Percentiles rank a stretch among this genome's conserved stretches.
Conservation (phyloP, 2,329 filamentous ascomycete genomes). For the Neopestalotiopsis sp. region DNA sequence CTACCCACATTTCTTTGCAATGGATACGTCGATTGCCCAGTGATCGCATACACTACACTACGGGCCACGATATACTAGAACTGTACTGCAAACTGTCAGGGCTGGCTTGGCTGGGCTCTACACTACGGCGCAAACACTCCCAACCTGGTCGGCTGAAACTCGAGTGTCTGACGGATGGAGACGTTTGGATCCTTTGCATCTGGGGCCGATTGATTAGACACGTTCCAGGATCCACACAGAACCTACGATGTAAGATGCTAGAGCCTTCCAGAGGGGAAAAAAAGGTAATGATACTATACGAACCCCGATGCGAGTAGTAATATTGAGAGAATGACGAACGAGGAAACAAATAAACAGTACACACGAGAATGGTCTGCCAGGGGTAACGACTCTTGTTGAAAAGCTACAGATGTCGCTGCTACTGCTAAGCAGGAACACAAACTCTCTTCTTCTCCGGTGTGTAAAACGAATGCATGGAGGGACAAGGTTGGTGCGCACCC, state of each 20-base stretch:
- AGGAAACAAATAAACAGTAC: neutral
- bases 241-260: neutral
- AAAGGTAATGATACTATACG: neutral
- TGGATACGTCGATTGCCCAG: neutral
- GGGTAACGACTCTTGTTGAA: neutral
- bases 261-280: neutral
- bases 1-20: no score
- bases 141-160: neutral
- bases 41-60: neutral
- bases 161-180: neutral
- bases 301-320: neutral
- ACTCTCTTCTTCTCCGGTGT: neutral
- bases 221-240: neutral
- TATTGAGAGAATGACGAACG: neutral
- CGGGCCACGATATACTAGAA: no score
- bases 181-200: neutral
- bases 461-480: neutral
- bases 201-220: neutral
- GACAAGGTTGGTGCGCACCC: neutral
- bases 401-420: neutral
- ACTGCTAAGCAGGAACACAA: neutral
- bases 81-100: no score
- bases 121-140: neutral
- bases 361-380: neutral
- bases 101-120: neutral